Percentiles rank a stretch among this genome's conserved stretches.
These are phyloP conservation scores for Candida sojae DNA, from an alignment of 1,139 yeast genomes.

Conservation along the genomic window DNA sequence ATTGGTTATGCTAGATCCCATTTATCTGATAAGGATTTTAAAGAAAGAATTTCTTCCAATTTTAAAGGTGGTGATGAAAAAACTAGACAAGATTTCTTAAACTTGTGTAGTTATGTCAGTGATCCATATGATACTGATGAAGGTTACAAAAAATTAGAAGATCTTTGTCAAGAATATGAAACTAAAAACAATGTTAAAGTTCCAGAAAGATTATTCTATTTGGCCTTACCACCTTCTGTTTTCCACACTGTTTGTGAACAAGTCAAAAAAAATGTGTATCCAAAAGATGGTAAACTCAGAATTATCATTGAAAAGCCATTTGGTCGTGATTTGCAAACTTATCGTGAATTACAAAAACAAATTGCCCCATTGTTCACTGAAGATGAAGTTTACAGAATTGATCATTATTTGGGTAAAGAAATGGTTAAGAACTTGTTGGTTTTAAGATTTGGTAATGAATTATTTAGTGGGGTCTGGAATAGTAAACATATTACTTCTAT, in stretches of 20 bases:
- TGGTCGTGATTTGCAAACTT: slow-evolving; percentile 84
- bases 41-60: slow-evolving; percentile 61
- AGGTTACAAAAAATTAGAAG: slow-evolving; percentile 63
- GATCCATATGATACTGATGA: slow-evolving; percentile 82
- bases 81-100: slow-evolving; percentile 62
- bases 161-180: slow-evolving; percentile 63
- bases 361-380: slow-evolving; percentile 87
- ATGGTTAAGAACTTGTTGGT: slow-evolving; percentile 93
- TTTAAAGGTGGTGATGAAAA: slow-evolving; percentile 59
- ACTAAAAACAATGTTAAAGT: slow-evolving; percentile 33
- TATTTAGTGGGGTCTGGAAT: slow-evolving; percentile 87
- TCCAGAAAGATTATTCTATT: slow-evolving; percentile 79
- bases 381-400: slow-evolving; percentile 92
- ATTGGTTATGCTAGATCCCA: slow-evolving; percentile 92
- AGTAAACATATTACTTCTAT: slow-evolving; percentile 72
- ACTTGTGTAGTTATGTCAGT: slow-evolving; percentile 63
- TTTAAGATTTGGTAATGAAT: slow-evolving; percentile 85
- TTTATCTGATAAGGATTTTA: slow-evolving; percentile 65
- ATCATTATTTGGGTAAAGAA: slow-evolving; percentile 96
- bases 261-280: slow-evolving; percentile 70
- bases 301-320: slow-evolving; percentile 96
- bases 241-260: slow-evolving; percentile 78
- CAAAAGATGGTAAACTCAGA: slow-evolving; percentile 66
- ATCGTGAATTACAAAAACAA: slow-evolving; percentile 72
- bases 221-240: slow-evolving; percentile 94